phyloP scores from a whole-genome alignment of 768 basidiomycete genomes.

The Mycena pura region DNA sequence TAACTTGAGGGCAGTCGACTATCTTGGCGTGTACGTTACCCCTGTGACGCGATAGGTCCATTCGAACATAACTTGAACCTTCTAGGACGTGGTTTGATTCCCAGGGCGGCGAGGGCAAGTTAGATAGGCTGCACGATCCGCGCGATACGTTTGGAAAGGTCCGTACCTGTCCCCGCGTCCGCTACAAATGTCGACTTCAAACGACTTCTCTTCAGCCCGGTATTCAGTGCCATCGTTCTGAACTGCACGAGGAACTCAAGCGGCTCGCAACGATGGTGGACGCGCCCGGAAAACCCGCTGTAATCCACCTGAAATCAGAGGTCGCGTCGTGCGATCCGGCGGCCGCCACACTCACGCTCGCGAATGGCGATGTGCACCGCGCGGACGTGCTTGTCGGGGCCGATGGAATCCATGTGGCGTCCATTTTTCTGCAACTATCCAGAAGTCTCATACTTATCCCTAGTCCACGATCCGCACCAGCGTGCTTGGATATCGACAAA shows the following conservation, averaged over 20 bases:
- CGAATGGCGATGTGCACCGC: background rate
- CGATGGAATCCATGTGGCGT: conserved; percentile 2
- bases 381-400: conserved; percentile 8
- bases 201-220: too few relatives aligned
- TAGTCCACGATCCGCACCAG: conserved; percentile 1
- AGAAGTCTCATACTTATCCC: background rate
- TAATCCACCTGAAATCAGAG: background rate
- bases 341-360: background rate
- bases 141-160: background rate
- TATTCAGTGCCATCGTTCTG: background rate
- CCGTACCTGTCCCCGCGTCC: too few relatives aligned
- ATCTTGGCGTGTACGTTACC: background rate
- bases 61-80: background rate
- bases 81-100: background rate
- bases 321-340: background rate
- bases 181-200: too few relatives aligned
- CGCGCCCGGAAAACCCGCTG: background rate
- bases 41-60: background rate
- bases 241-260: background rate
- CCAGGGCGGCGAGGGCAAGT: background rate
- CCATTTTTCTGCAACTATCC: background rate
- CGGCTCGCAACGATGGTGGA: background rate
- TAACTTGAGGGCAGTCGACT: background rate
- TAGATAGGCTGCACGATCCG: background rate
- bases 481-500: background rate